phyloP scores from a whole-genome alignment of 768 basidiomycete genomes.

The Trametes coccinea region DNA sequence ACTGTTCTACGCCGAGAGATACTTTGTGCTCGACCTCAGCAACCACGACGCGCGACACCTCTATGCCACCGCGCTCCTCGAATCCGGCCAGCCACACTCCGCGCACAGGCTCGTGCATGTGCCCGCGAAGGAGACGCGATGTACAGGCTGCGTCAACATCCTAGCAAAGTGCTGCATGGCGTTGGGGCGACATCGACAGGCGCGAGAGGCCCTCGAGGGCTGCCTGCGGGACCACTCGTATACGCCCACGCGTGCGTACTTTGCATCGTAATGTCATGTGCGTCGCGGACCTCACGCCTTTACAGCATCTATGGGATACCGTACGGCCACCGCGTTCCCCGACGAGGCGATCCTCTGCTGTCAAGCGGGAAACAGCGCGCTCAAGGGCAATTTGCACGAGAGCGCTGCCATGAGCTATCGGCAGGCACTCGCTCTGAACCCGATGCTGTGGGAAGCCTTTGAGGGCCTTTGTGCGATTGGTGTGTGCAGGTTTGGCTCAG shows the following conservation, averaged over 20 bases:
- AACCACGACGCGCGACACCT: slow-evolving; percentile 85
- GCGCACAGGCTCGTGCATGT: slow-evolving; percentile 70
- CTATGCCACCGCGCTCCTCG: slow-evolving; percentile 76
- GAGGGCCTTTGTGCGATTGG: slow-evolving; percentile 84
- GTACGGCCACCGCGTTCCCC: slow-evolving; percentile 60
- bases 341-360: slow-evolving; percentile 76
- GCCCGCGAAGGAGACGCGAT: slow-evolving; percentile 54
- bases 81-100: slow-evolving; percentile 69
- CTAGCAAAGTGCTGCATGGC: slow-evolving; percentile 73
- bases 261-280: slow-evolving; percentile 12
- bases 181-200: slow-evolving; percentile 76
- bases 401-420: slow-evolving; percentile 72
- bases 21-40: slow-evolving; percentile 65
- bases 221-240: slow-evolving; percentile 54
- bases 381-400: slow-evolving; percentile 77
- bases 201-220: slow-evolving; percentile 67
- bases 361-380: slow-evolving; percentile 72
- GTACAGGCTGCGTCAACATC: slow-evolving; percentile 76
- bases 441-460: slow-evolving; percentile 90
- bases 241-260: slow-evolving; percentile 56
- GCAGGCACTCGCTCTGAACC: slow-evolving; percentile 69
- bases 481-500: slow-evolving; percentile 27
- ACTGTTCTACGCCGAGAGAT: slow-evolving; percentile 87
- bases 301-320: slow-evolving; percentile 56
- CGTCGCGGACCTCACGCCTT: slow-evolving; percentile 4